Evolutionary conservation across 148 eudicot genomes (phyloP).

Genomic region (Pharnaceum exiguum): DNA sequence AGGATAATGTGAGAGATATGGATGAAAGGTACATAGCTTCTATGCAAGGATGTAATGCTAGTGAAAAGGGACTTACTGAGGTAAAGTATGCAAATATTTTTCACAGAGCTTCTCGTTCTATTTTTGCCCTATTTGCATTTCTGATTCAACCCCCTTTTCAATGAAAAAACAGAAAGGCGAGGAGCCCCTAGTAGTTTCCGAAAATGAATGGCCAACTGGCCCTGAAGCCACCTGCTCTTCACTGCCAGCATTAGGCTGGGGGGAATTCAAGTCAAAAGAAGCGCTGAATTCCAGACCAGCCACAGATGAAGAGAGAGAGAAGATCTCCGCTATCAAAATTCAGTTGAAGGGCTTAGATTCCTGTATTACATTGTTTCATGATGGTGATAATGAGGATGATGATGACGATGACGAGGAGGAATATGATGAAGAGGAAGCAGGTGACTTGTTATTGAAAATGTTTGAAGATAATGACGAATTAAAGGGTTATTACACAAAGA

Average conservation of each 20-base stretch:
- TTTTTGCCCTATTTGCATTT: too few relatives aligned
- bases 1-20: too few relatives aligned
- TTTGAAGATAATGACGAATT: slow-evolving; percentile 53
- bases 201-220: slow-evolving; percentile 52
- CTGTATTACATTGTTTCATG: slow-evolving; percentile 28
- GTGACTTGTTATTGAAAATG: slow-evolving; percentile 39
- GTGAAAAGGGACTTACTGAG: too few relatives aligned
- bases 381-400: slow-evolving; percentile 9
- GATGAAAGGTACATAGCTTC: too few relatives aligned
- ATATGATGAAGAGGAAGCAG: slow-evolving; percentile 27
- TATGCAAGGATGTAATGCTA: too few relatives aligned
- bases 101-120: too few relatives aligned
- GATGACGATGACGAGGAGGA: slow-evolving; percentile 37
- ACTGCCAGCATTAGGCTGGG: slow-evolving; percentile 32
- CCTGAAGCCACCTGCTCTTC: slow-evolving; percentile 14
- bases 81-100: too few relatives aligned
- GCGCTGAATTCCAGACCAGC: slow-evolving; percentile 19
- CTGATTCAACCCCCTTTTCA: too few relatives aligned
- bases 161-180: neutral
- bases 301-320: slow-evolving; percentile 37
- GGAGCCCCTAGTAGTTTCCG: slow-evolving; percentile 22
- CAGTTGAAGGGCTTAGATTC: slow-evolving; percentile 44
- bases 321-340: slow-evolving; percentile 16
- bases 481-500: slow-evolving; percentile 52
- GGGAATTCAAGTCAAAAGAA: slow-evolving; percentile 12